Conservation (phyloP, 352 stramenopile genomes). For the Thraustotheca clavata region DNA sequence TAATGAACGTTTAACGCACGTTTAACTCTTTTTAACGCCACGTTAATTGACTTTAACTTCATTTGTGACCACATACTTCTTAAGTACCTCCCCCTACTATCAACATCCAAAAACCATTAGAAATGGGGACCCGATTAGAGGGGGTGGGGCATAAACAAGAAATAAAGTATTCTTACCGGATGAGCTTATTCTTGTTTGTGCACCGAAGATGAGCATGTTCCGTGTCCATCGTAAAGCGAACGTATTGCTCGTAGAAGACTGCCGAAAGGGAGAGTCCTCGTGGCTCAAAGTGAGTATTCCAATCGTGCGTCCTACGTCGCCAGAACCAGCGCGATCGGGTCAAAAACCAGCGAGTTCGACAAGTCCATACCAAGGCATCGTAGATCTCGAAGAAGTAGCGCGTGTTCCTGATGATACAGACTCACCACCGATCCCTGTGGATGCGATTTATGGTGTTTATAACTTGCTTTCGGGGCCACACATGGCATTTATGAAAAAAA, state of each 20-base stretch:
- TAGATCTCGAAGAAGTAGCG: constrained; percentile 41
- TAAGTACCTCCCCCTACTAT: not conserved
- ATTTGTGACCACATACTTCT: too few species aligned
- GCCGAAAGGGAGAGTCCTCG: constrained; percentile 46
- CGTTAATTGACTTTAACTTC: too few species aligned
- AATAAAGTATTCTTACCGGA: not conserved
- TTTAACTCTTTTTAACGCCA: too few species aligned
- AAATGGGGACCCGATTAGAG: too few species aligned
- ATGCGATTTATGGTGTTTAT: constrained; percentile 59
- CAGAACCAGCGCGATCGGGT: not conserved
- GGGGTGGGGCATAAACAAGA: not conserved
- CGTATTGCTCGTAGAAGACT: constrained; percentile 75
- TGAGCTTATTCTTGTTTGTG: constrained; percentile 10
- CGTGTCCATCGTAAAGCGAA: constrained; percentile 60
- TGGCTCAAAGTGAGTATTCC: constrained; percentile 43
- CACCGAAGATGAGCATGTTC: constrained; percentile 40
- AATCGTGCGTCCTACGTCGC: not conserved
- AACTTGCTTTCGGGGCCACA: constrained; percentile 47
- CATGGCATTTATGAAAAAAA: constrained; percentile 44
- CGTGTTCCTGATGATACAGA: constrained; percentile 35
- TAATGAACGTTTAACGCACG: too few species aligned
- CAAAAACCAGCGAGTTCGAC: not conserved
- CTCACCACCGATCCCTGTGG: constrained; percentile 29
- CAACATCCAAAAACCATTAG: not conserved
- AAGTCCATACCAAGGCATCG: constrained; percentile 13